Evolutionary conservation across 345 rosid species (phyloP), one percentile per base, ranked within the genome.

Genomic region (Camelina hispida): DNA sequence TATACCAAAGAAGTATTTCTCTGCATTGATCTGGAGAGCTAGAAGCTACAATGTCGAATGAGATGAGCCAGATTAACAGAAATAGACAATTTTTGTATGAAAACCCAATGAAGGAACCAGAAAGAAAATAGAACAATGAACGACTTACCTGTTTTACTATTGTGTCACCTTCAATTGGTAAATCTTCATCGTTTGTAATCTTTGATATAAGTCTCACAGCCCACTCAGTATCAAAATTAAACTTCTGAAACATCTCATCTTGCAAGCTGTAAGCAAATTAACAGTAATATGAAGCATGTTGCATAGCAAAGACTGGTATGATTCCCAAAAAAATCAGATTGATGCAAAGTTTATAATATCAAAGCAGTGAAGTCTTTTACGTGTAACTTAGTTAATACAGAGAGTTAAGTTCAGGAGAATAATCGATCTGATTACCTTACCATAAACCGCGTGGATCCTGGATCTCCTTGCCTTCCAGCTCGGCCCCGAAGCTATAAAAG

Each of bases 391-490:
- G 57, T 42, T 68, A 61, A 43, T 32, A 53, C 17, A 34, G 34
- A 69, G 65, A 4, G 13, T n/a, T 62, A 59, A 68, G 59, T 43
- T 52, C 56, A 65, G 30, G 54, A 71, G 54, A n/a, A 56, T 38
- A 35, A 46, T 56, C 7, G 42, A 59, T 72, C 58, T 48, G 42
- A 76, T 76, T 88, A 93, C 98, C 98, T 91, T 72, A 91, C 92
- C 97, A 93, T 91, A 84, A 93, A 93, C 73, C 94, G 87, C 9
- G 98, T 91, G 54, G 98, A 93, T 79, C 97, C 97, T 72, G 90
- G 98, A 86, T 93, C 98, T 30, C 98, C 98, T 78, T 93, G 97
- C 83, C 98, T 87, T 83, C 96, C 98, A 73, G 98, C 96, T 88
- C 98, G 81, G 59, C 98, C 98, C 70, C 98, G 97, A 76, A 93